A percentile compares a stretch with the other conserved stretches of the same genome.
phyloP scores from a whole-genome alignment of 129 eudicot species.

The Flaveria linearis region DNA sequence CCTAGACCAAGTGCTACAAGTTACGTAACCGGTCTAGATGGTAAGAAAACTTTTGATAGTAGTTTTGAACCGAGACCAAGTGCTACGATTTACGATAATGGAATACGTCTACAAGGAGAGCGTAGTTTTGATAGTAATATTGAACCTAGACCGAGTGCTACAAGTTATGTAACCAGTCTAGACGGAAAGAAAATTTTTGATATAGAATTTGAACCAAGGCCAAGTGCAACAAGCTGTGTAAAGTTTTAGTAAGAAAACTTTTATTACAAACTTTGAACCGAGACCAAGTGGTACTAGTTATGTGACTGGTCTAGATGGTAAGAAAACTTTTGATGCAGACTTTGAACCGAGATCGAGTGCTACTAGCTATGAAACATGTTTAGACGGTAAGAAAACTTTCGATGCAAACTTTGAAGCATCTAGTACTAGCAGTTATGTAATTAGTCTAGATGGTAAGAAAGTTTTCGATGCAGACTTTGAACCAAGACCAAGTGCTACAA shows the following conservation, averaged over 20 bases:
- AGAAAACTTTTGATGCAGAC: background rate
- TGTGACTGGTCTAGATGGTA: background rate
- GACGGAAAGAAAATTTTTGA: background rate
- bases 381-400: too few relatives aligned
- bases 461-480: too few relatives aligned
- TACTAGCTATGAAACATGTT: background rate
- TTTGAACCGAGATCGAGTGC: background rate
- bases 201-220: too few relatives aligned
- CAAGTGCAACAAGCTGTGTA: too few relatives aligned
- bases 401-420: too few relatives aligned
- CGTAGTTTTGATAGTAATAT: background rate
- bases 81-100: background rate
- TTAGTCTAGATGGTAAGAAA: too few relatives aligned
- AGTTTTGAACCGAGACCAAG: background rate
- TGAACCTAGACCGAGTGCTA: background rate
- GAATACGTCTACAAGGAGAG: too few relatives aligned
- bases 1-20: background rate
- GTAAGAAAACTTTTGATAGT: background rate
- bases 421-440: too few relatives aligned
- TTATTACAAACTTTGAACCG: background rate
- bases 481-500: too few relatives aligned
- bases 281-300: background rate
- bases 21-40: background rate
- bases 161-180: background rate
- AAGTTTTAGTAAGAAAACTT: background rate